A percentile compares a stretch with the other conserved stretches of the same genome.
These are phyloP conservation scores for Yamadazyma jaroonii DNA, from an alignment of 1,139 yeast species.

Conservation along the genomic window DNA sequence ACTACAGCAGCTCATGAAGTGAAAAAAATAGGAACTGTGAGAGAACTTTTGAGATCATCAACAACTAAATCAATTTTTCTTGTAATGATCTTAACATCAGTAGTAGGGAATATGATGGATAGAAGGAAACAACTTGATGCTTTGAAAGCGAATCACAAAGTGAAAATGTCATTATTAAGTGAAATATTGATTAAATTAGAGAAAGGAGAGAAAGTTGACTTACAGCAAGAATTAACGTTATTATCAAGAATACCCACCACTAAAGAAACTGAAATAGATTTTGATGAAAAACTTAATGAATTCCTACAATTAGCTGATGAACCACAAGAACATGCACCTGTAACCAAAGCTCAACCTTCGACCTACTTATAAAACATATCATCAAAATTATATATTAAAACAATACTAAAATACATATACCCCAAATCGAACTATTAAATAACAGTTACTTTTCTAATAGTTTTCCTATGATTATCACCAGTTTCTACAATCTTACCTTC, in stretches of 20 bases:
- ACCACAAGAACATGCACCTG: slow-evolving; percentile 5
- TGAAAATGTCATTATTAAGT: slow-evolving; percentile 31
- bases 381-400: background rate
- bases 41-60: slow-evolving; percentile 20
- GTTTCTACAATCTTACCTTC: slow-evolving; percentile 72
- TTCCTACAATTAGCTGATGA: slow-evolving; percentile 32
- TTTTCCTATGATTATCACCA: slow-evolving; percentile 74
- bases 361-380: background rate
- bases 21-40: slow-evolving; percentile 4
- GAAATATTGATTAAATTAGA: slow-evolving; percentile 29
- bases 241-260: slow-evolving; percentile 33
- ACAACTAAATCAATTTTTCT: slow-evolving; percentile 38
- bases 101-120: slow-evolving; percentile 37
- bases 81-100: slow-evolving; percentile 39
- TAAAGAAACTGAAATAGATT: slow-evolving; percentile 35
- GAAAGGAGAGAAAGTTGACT: slow-evolving; percentile 33
- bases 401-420: slow-evolving; percentile 4
- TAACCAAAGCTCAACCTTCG: too few relatives aligned
- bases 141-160: slow-evolving; percentile 26
- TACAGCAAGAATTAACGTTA: slow-evolving; percentile 35
- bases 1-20: slow-evolving; percentile 1
- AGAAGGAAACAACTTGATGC: slow-evolving; percentile 32
- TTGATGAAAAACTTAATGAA: slow-evolving; percentile 39
- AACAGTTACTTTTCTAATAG: slow-evolving; percentile 42
- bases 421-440: background rate